Evolutionary conservation across 2,329 filamentous ascomycete genomes (phyloP), one percentile per base, ranked within the genome.

Genomic region (Xylaria digitata): DNA sequence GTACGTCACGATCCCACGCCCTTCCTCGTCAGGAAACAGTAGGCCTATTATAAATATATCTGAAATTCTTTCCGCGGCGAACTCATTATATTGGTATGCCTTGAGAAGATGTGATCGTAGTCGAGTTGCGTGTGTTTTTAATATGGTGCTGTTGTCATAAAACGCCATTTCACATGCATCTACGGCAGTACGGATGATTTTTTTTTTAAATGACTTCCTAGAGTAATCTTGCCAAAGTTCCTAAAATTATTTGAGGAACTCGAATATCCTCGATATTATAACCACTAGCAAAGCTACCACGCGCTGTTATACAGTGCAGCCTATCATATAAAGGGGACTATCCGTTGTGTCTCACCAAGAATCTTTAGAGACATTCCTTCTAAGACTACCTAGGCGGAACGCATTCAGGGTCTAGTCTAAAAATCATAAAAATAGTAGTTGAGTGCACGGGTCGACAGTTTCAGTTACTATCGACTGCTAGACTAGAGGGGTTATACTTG

Each of bases 221-320:
- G 40, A 75, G 45, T 0, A 21, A 80, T 72, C 2, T 43, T 59
- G 4, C 49, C 58, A 45, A 62, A 19, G 46, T 43, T 9, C 57
- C 6, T 9, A 55, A 49, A 45, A 32, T 26, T 45, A 64, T 63
- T 13, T 54, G 15, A 45, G 48, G 54, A 55, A 60, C 48, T 21
- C 9, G 17, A 26, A 43, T 21, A 4, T 46, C 15, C 13, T 50
- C 34, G 15, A 61, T 43, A 26, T 17, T n/a, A 42, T 50, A 17
- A 37, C 9, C 23, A 17, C 50, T 30, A 26, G 56, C 30, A 42
- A 63, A 46, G 30, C 19, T 52, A 13, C 40, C 46, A 40, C 30
- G 26, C 26, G 50, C 34, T 59, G n/a, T 19, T 37, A 62, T 48
- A 37, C n/a, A 50, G n/a, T 61, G 49, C 11, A 67, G 49, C 15